A percentile compares a stretch with the other conserved stretches of the same genome.
Conservation (phyloP, 2,329 filamentous ascomycete genomes). For the Cladosporium phlei region DNA sequence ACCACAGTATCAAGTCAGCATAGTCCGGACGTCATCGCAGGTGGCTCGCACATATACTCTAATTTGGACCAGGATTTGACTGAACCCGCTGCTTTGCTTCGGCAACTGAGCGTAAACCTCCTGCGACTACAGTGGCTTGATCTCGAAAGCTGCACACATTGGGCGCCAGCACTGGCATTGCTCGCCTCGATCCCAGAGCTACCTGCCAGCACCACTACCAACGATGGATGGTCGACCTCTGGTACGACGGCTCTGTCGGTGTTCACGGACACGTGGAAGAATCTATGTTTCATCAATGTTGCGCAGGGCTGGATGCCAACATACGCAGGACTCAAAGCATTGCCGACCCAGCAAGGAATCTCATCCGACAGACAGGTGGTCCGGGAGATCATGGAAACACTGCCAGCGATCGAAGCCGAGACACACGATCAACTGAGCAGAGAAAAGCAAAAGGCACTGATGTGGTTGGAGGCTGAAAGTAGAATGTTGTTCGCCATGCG, state of each 20-base stretch:
- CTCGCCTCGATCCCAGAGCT: slow-evolving; percentile 4
- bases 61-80: slow-evolving; percentile 51
- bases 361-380: slow-evolving; percentile 28
- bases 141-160: slow-evolving; percentile 54
- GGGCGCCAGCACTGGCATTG: slow-evolving; percentile 47
- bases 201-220: background rate
- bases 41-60: slow-evolving; percentile 51
- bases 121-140: slow-evolving; percentile 60
- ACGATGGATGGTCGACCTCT: slow-evolving; percentile 14
- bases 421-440: slow-evolving; percentile 13
- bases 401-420: slow-evolving; percentile 15
- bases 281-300: slow-evolving; percentile 38
- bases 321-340: slow-evolving; percentile 25
- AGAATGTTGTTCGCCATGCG: slow-evolving; percentile 29
- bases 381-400: slow-evolving; percentile 32
- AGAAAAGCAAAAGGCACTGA: slow-evolving; percentile 28
- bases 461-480: slow-evolving; percentile 39
- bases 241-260: slow-evolving; percentile 27
- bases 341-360: slow-evolving; percentile 27
- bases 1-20: slow-evolving; percentile 40
- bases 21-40: slow-evolving; percentile 42
- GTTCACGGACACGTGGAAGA: slow-evolving; percentile 42
- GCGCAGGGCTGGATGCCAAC: slow-evolving; percentile 43
- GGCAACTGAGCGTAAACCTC: slow-evolving; percentile 51
- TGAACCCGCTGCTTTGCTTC: slow-evolving; percentile 53